phyloP scores from a whole-genome alignment of 352 stramenopile genomes.

The Phytophthora constricta region DNA sequence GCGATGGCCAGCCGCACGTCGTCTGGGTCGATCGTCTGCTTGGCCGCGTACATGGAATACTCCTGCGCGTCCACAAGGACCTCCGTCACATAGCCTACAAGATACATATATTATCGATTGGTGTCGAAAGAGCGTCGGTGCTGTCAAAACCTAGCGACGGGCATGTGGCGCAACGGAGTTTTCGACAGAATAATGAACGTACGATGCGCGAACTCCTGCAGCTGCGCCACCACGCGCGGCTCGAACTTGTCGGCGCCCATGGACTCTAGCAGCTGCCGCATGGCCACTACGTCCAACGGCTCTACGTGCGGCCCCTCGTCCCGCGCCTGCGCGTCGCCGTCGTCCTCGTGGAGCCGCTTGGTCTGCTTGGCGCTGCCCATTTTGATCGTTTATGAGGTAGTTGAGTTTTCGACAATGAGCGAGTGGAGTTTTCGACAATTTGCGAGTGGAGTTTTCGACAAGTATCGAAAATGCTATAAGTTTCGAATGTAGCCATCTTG shows the following conservation, averaged over 20 bases:
- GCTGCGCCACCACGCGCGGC: conserved; percentile 77
- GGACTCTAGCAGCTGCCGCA: conserved; percentile 71
- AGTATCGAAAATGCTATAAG: no score
- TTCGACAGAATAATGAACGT: no score
- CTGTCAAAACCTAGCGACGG: no score
- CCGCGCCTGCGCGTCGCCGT: conserved; percentile 45
- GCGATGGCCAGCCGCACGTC: conserved; percentile 81
- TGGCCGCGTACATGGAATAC: conserved; percentile 81
- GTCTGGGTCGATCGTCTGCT: conserved; percentile 76
- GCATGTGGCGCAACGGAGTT: no score
- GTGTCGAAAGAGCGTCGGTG: no score
- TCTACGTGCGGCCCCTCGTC: conserved; percentile 45
- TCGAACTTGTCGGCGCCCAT: conserved; percentile 86
- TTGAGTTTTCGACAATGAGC: no score
- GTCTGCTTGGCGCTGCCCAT: conserved; percentile 50
- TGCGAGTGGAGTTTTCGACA: no score
- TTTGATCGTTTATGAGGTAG: no score
- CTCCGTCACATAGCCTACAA: conserved; percentile 78
- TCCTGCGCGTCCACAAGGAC: conserved; percentile 87
- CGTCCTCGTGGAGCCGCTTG: conserved; percentile 68
- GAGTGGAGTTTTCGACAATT: no score
- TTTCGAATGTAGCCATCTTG: no score
- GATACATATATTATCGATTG: no score
- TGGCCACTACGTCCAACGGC: conserved; percentile 66
- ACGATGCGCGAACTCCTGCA: conserved; percentile 89